phyloP scores from a whole-genome alignment of 2,329 filamentous ascomycete genomes.

The Aspergillus pseudoglaucus region DNA sequence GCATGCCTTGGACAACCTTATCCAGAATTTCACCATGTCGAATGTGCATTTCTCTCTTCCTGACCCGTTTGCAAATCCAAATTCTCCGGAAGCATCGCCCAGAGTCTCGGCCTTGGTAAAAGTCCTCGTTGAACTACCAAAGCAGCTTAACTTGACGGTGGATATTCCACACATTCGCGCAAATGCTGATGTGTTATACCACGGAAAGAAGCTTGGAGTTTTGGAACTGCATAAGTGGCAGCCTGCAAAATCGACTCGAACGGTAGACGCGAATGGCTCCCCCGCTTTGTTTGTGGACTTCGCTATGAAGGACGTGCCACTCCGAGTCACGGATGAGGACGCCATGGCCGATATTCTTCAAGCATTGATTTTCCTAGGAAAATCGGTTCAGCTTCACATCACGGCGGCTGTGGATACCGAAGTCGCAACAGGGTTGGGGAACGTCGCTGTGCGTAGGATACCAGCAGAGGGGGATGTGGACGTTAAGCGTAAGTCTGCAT shows the following conservation, averaged over 20 bases:
- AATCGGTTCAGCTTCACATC: constrained; percentile 65
- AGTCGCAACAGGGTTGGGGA: constrained; percentile 72
- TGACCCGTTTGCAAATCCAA: constrained; percentile 69
- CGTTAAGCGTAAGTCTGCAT: constrained; percentile 76
- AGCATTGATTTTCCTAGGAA: constrained; percentile 66
- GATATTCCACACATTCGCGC: constrained; percentile 72
- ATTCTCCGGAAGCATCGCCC: constrained; percentile 65
- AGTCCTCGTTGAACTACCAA: constrained; percentile 70
- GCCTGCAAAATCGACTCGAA: constrained; percentile 68
- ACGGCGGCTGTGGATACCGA: constrained; percentile 76
- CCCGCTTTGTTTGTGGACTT: constrained; percentile 68
- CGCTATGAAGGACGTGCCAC: constrained; percentile 67
- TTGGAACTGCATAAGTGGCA: constrained; percentile 80
- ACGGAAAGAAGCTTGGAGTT: constrained; percentile 69
- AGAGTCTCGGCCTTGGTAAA: constrained; percentile 76
- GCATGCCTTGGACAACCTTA: constrained; percentile 69
- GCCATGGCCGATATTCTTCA: constrained; percentile 77
- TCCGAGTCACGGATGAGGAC: constrained; percentile 73
- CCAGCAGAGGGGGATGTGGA: constrained; percentile 77
- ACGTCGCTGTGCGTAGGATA: constrained; percentile 73
- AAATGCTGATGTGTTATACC: constrained; percentile 72
- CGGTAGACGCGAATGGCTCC: constrained; percentile 53
- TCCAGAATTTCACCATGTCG: constrained; percentile 79
- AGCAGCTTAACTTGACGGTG: constrained; percentile 80
- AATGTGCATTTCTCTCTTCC: constrained; percentile 84